Percentiles rank a stretch among this genome's conserved stretches.
phyloP scores from a whole-genome alignment of 2,329 filamentous ascomycete genomes.

The Blastomyces gilchristii region DNA sequence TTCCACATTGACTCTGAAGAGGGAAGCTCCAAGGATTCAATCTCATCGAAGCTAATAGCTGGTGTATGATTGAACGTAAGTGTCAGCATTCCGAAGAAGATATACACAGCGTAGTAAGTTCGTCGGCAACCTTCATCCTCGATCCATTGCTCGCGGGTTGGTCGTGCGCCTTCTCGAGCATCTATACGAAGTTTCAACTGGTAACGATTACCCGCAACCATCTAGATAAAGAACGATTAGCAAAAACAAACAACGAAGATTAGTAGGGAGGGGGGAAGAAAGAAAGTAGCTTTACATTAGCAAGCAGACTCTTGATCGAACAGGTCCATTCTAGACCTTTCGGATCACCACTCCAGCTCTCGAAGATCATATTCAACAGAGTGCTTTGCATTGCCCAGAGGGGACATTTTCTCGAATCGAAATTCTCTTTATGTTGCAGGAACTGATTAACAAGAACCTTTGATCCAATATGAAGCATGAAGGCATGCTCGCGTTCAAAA shows the following conservation, averaged over 20 bases:
- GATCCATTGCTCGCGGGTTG: slow-evolving; percentile 82
- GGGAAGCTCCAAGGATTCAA: slow-evolving; percentile 83
- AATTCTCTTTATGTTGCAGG: slow-evolving; percentile 95
- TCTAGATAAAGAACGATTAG: slow-evolving; percentile 37
- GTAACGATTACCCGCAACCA: slow-evolving; percentile 95
- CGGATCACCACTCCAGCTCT: slow-evolving; percentile 96
- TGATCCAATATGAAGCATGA: slow-evolving; percentile 92
- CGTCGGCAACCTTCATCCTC: slow-evolving; percentile 93
- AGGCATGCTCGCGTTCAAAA: slow-evolving; percentile 93
- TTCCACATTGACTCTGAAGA: slow-evolving; percentile 95
- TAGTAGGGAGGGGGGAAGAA: neutral
- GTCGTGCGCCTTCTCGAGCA: slow-evolving; percentile 63
- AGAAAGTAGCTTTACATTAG: slow-evolving; percentile 50
- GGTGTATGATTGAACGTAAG: slow-evolving; percentile 97
- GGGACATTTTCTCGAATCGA: slow-evolving; percentile 93
- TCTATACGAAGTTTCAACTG: slow-evolving; percentile 90
- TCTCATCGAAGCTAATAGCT: slow-evolving; percentile 96
- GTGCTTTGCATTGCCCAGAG: slow-evolving; percentile 98
- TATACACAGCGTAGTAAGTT: slow-evolving; percentile 97
- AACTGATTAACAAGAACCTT: slow-evolving; percentile 97
- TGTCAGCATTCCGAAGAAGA: slow-evolving; percentile 93
- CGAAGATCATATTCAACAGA: slow-evolving; percentile 95
- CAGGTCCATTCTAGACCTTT: slow-evolving; percentile 98
- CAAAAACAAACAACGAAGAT: slow-evolving; percentile 1
- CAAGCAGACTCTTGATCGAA: slow-evolving; percentile 94